Percentiles rank a stretch among this genome's conserved stretches.
Conservation (phyloP, 1,284 basidiomycete species). For the Sphagnurus paluster region DNA sequence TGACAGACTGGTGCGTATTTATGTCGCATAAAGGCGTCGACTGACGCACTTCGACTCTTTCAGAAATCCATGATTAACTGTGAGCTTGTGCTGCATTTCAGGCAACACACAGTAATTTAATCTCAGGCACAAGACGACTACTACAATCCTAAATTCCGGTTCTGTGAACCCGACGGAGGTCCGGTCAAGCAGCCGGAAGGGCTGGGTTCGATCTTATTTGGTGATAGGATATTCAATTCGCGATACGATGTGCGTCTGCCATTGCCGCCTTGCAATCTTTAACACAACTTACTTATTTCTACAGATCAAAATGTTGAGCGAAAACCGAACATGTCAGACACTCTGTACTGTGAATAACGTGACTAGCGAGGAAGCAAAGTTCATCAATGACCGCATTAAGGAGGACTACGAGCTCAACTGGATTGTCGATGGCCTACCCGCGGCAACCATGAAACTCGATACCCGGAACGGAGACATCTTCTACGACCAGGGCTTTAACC, state of each 20-base stretch:
- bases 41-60: neutral
- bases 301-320: conserved; percentile 76
- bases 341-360: conserved; percentile 69
- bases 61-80: conserved; percentile 86
- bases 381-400: conserved; percentile 89
- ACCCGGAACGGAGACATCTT: conserved; percentile 77
- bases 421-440: conserved; percentile 93
- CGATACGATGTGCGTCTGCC: conserved; percentile 74
- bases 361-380: conserved; percentile 74
- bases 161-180: conserved; percentile 82
- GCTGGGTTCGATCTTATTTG: conserved; percentile 92
- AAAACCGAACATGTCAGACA: conserved; percentile 73
- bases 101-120: neutral
- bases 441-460: conserved; percentile 89
- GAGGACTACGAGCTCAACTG: conserved; percentile 96
- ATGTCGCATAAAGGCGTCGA: neutral
- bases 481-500: conserved; percentile 87
- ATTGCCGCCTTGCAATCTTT: conserved; percentile 2
- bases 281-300: neutral
- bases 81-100: conserved; percentile 32
- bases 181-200: conserved; percentile 83
- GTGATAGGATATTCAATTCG: conserved; percentile 93
- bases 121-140: conserved; percentile 66
- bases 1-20: conserved; percentile 67
- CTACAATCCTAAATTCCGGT: conserved; percentile 84